phyloP scores from a whole-genome alignment of 1,139 yeast genomes.

The Saccharomyces pastorianus region DNA sequence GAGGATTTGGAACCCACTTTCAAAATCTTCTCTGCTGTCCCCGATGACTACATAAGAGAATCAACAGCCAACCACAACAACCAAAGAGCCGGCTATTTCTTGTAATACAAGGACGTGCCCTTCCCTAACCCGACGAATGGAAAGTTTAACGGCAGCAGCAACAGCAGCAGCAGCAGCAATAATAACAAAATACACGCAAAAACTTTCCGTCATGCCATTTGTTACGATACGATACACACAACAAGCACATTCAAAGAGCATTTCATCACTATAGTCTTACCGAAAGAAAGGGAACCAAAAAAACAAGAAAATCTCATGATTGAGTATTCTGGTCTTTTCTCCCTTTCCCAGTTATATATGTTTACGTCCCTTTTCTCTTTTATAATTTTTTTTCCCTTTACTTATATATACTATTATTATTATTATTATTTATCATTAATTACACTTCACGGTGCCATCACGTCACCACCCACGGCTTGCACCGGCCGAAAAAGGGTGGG shows the following conservation, averaged over 20 bases:
- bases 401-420: background rate
- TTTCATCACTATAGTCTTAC: background rate
- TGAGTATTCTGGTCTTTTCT: background rate
- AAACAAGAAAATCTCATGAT: too few relatives aligned
- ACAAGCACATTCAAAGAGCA: background rate
- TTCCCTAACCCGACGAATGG: background rate
- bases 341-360: background rate
- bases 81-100: slow-evolving; percentile 32
- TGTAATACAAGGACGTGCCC: slow-evolving; percentile 11
- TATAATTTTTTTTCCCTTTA: too few relatives aligned
- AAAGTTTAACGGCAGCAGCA: too few relatives aligned
- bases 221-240: slow-evolving; percentile 1
- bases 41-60: slow-evolving; percentile 73
- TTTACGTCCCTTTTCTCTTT: background rate
- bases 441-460: too few relatives aligned
- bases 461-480: background rate
- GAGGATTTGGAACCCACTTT: slow-evolving; percentile 82
- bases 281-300: background rate
- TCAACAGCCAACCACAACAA: slow-evolving; percentile 27
- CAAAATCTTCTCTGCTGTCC: slow-evolving; percentile 91
- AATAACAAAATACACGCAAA: background rate
- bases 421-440: background rate
- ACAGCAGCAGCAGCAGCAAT: background rate
- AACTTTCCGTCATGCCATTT: background rate
- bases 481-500: background rate